phyloP scores from a whole-genome alignment of 306 rosid genomes.

The Mimosa bimucronata region DNA sequence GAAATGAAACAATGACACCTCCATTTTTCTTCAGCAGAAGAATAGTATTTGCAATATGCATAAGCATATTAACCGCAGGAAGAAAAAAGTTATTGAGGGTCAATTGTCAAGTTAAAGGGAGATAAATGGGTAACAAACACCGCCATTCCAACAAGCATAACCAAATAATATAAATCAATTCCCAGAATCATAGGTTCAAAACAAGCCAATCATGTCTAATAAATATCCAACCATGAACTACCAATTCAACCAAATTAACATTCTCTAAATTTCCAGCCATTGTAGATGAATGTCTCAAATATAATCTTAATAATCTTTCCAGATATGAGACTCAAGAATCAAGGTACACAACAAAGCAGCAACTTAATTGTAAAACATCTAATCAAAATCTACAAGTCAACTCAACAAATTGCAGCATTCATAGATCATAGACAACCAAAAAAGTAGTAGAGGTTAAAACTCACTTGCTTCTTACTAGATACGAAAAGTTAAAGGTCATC shows the following conservation, averaged over 20 bases:
- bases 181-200: slow-evolving; percentile 14
- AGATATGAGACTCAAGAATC: background rate
- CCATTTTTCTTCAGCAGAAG: background rate
- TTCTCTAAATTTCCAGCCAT: slow-evolving; percentile 9
- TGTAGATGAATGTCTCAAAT: slow-evolving; percentile 2
- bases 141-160: background rate
- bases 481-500: background rate
- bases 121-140: background rate
- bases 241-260: slow-evolving; percentile 6
- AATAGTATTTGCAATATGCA: background rate
- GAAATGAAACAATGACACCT: too few relatives aligned
- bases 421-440: background rate
- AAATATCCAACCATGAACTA: background rate
- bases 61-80: background rate
- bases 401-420: slow-evolving; percentile 8
- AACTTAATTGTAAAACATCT: slow-evolving; percentile 5
- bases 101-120: background rate
- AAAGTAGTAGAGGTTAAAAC: slow-evolving; percentile 8
- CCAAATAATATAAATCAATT: slow-evolving; percentile 20
- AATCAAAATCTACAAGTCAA: slow-evolving; percentile 26
- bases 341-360: slow-evolving; percentile 3
- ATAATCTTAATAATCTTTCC: background rate
- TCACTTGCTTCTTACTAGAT: slow-evolving; percentile 10
- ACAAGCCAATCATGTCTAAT: slow-evolving; percentile 19
- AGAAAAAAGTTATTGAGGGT: too few relatives aligned